Conservation (phyloP, 306 rosid genomes). For the Albizia julibrissin region DNA sequence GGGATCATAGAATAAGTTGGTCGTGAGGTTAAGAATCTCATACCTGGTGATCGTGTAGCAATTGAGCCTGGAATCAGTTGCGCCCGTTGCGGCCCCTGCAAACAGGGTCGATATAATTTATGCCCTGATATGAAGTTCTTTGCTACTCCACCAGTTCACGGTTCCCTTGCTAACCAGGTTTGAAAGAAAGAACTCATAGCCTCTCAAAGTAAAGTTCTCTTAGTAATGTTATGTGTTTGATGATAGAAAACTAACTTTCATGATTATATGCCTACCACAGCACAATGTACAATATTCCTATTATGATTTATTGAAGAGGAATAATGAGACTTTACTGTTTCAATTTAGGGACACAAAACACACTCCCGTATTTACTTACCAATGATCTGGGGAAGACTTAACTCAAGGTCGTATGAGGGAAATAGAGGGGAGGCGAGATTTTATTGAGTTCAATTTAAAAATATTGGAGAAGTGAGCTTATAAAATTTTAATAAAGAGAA, state of each 20-base stretch:
- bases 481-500: no score
- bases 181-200: constrained; percentile 13
- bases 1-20: constrained; percentile 90
- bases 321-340: no score
- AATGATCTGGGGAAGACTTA: no score
- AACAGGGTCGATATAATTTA: constrained; percentile 77
- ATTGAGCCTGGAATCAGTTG: constrained; percentile 90
- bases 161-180: constrained; percentile 95
- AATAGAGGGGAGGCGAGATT: no score
- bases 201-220: constrained; percentile 20
- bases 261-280: neutral
- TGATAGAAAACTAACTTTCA: neutral
- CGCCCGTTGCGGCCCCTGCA: constrained; percentile 71
- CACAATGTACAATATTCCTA: no score
- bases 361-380: no score
- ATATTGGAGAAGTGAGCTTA: no score
- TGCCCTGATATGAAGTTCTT: constrained; percentile 90
- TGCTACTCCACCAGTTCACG: constrained; percentile 85
- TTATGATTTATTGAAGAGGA: no score
- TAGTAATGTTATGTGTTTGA: neutral
- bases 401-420: no score
- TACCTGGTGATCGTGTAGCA: constrained; percentile 74
- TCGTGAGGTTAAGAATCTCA: constrained; percentile 56
- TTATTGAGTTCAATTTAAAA: no score
- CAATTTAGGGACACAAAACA: no score